Conservation (phyloP, 805 yeast species). For the Candida tallmaniae region DNA sequence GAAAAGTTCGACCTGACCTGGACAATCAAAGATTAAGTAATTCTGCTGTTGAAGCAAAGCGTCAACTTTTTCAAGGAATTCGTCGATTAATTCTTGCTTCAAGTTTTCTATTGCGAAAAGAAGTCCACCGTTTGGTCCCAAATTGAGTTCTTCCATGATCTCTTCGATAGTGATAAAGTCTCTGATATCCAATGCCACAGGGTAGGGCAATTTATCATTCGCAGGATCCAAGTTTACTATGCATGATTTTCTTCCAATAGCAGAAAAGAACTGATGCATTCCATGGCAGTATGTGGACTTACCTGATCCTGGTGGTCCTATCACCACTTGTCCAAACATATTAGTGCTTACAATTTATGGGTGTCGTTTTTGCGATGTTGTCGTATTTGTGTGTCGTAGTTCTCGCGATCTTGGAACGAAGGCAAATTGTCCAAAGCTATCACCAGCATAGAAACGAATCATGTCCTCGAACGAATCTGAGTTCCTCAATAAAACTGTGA, state of each 20-base stretch:
- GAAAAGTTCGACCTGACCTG: conserved; percentile 94
- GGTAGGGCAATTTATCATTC: conserved; percentile 66
- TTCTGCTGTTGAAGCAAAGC: conserved; percentile 49
- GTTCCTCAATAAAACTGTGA: conserved; percentile 53
- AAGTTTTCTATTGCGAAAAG: conserved; percentile 77
- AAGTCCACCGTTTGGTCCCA: conserved; percentile 91
- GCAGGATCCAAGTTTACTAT: conserved; percentile 92
- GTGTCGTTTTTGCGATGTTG: not conserved
- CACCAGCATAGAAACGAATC: not conserved
- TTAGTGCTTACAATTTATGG: not conserved
- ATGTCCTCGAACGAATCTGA: conserved; percentile 28
- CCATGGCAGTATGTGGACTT: conserved; percentile 95
- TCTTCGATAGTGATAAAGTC: conserved; percentile 74
- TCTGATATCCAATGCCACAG: conserved; percentile 66
- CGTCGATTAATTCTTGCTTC: conserved; percentile 91
- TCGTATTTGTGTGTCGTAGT: no score
- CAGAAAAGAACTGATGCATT: conserved; percentile 84
- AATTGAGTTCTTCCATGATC: conserved; percentile 62
- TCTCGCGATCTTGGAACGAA: no score
- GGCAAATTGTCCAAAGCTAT: conserved; percentile 1
- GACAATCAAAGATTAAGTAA: conserved; percentile 89
- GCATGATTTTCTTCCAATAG: conserved; percentile 88
- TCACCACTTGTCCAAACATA: conserved; percentile 83
- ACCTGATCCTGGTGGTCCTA: conserved; percentile 98
- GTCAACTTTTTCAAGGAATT: conserved; percentile 76